phyloP scores from a whole-genome alignment of 352 stramenopile genomes.

The Thraustochytrium striatum region DNA sequence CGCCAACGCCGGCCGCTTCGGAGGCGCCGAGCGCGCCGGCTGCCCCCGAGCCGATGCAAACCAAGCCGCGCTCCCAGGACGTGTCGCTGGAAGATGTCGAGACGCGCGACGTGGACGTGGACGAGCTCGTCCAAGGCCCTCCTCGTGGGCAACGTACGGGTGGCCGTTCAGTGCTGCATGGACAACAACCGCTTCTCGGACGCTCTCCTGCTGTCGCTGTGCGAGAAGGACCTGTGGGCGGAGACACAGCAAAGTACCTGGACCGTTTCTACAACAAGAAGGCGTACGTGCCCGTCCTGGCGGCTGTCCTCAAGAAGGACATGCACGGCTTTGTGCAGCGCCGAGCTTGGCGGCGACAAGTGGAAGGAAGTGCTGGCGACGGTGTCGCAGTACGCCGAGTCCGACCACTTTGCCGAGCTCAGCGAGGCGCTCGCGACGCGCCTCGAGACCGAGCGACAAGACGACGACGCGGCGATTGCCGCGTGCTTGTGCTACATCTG shows the following conservation, averaged over 20 bases:
- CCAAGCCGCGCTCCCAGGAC: conserved; percentile 54
- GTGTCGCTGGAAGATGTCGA: conserved; percentile 37
- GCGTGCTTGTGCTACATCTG: conserved; percentile 50
- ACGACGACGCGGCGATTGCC: conserved; percentile 48
- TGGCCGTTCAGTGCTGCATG: conserved; percentile 93
- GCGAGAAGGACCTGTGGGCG: conserved; percentile 89
- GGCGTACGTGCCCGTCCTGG: conserved; percentile 91
- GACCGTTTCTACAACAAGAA: conserved; percentile 68
- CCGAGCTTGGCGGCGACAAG: conserved; percentile 69
- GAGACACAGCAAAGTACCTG: conserved; percentile 90
- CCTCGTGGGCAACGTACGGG: conserved; percentile 95
- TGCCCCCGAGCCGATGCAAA: conserved; percentile 51
- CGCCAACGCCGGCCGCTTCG: too few species aligned
- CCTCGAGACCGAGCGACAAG: conserved; percentile 69
- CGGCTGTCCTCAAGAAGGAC: conserved; percentile 90
- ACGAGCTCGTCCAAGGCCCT: conserved; percentile 62
- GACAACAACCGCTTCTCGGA: conserved; percentile 90
- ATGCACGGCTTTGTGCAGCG: conserved; percentile 61
- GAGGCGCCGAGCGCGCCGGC: background rate
- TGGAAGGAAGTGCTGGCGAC: conserved; percentile 97
- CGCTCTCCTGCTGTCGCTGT: conserved; percentile 85
- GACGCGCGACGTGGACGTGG: background rate
- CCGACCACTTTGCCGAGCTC: conserved; percentile 90
- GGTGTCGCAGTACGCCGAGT: conserved; percentile 93
- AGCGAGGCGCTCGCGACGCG: conserved; percentile 86